phyloP scores from a whole-genome alignment of 2,329 filamentous ascomycete species.

The Sarocladium strictum region DNA sequence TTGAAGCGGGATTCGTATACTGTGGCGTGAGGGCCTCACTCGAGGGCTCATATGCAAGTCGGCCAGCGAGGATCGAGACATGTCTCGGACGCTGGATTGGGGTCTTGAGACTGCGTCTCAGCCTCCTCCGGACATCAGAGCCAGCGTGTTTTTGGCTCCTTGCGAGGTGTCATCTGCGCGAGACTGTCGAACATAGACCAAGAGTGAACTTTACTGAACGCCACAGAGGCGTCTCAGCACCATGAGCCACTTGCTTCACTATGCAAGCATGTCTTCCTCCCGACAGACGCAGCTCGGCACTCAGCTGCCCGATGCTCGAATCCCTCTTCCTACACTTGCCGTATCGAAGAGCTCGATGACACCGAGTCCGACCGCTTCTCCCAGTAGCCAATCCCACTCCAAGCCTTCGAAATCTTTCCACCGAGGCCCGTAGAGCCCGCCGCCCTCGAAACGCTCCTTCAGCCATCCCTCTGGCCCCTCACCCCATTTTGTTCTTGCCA shows the following conservation, averaged over 20 bases:
- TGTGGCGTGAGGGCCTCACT: not conserved
- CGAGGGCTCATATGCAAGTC: not conserved
- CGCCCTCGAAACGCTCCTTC: conserved; percentile 66
- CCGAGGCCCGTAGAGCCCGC: conserved; percentile 32
- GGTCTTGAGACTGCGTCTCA: not conserved
- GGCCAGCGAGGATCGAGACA: not conserved
- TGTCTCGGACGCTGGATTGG: not conserved
- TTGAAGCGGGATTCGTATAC: not conserved
- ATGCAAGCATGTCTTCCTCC: not conserved
- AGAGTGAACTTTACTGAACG: not conserved
- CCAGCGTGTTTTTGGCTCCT: not conserved
- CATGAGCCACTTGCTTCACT: not conserved
- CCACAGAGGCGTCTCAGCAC: not conserved
- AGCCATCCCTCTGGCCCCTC: conserved; percentile 59
- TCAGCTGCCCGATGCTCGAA: conserved; percentile 39
- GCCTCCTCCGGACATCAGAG: not conserved
- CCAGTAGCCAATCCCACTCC: conserved; percentile 65
- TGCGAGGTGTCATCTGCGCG: not conserved
- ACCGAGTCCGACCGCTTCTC: conserved; percentile 64
- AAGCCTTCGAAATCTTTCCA: conserved; percentile 68
- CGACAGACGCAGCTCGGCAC: conserved; percentile 1
- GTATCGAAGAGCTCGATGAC: conserved; percentile 71
- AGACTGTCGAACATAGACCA: not conserved
- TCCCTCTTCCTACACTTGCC: conserved; percentile 62
- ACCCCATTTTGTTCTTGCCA: conserved; percentile 53